Conservation (phyloP, 2,329 filamentous ascomycete genomes). For the Penicillium fuscoglaucum region DNA sequence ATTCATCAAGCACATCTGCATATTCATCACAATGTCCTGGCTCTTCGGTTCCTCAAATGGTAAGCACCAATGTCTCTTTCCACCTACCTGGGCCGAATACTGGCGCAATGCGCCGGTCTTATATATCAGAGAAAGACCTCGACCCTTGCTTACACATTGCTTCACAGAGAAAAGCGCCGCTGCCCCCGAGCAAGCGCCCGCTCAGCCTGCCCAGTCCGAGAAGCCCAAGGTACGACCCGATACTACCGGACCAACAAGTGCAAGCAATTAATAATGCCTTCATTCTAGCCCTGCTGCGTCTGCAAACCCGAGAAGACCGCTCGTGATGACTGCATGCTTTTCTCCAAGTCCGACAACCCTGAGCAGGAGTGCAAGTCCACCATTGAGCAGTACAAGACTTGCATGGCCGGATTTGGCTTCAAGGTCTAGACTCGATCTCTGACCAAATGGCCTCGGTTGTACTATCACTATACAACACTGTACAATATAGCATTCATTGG, state of each 20-base stretch:
- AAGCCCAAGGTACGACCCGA: conserved; percentile 41
- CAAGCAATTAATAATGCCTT: conserved; percentile 6
- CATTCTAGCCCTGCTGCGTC: conserved; percentile 82
- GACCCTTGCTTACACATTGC: conserved; percentile 12
- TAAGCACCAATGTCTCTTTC: conserved; percentile 19
- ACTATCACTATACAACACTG: conserved; percentile 18
- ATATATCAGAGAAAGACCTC: not conserved
- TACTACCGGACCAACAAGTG: not conserved
- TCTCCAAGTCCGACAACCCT: conserved; percentile 81
- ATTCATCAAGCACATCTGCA: not conserved
- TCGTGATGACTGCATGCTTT: conserved; percentile 98
- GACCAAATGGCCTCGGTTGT: not conserved
- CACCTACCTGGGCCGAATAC: conserved; percentile 2
- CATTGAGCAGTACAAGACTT: conserved; percentile 82
- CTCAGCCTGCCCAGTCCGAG: conserved; percentile 29
- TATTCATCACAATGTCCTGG: conserved; percentile 34
- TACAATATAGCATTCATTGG: conserved; percentile 28
- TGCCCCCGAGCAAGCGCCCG: conserved; percentile 20
- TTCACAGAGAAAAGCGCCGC: conserved; percentile 25
- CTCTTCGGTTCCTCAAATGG: conserved; percentile 39
- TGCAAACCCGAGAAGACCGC: conserved; percentile 92
- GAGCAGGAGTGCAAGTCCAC: conserved; percentile 75
- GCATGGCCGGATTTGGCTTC: conserved; percentile 94
- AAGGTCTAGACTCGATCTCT: conserved; percentile 50
- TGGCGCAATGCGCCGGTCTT: conserved; percentile 16